phyloP scores from a whole-genome alignment of 495 filamentous ascomycete species.

The Sphaerosporella brunnea region DNA sequence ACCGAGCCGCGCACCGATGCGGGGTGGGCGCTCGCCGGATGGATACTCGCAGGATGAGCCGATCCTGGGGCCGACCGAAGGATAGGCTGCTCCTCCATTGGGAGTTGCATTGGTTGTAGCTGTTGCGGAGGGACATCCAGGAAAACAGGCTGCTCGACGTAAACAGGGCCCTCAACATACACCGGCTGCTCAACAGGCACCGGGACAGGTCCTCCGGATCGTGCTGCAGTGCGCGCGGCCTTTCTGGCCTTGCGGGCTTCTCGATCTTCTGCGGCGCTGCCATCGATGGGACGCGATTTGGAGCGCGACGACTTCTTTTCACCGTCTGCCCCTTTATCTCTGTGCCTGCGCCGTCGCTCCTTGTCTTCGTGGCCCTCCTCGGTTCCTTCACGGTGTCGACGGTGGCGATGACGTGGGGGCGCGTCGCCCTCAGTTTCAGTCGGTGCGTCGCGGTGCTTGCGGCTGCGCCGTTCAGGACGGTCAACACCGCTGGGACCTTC shows the following conservation, averaged over 20 bases:
- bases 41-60: too few species aligned
- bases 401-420: too few species aligned
- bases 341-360: not conserved
- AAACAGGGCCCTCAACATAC: too few species aligned
- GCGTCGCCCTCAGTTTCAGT: not conserved
- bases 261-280: not conserved
- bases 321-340: not conserved
- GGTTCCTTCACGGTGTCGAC: too few species aligned
- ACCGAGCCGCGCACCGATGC: too few species aligned
- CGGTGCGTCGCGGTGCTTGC: not conserved
- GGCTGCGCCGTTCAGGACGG: not conserved
- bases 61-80: too few species aligned
- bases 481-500: not conserved
- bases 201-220: not conserved
- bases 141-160: too few species aligned
- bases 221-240: not conserved
- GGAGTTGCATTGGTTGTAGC: too few species aligned
- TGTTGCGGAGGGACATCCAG: too few species aligned
- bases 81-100: too few species aligned
- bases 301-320: conserved; percentile 1
- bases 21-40: too few species aligned
- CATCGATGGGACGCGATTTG: not conserved
- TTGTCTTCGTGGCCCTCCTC: too few species aligned
- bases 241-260: not conserved
- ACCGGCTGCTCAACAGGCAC: not conserved